Evolutionary conservation across 768 basidiomycete species (phyloP), one percentile per base, ranked within the genome.

Genomic region (Russula vinacea): DNA sequence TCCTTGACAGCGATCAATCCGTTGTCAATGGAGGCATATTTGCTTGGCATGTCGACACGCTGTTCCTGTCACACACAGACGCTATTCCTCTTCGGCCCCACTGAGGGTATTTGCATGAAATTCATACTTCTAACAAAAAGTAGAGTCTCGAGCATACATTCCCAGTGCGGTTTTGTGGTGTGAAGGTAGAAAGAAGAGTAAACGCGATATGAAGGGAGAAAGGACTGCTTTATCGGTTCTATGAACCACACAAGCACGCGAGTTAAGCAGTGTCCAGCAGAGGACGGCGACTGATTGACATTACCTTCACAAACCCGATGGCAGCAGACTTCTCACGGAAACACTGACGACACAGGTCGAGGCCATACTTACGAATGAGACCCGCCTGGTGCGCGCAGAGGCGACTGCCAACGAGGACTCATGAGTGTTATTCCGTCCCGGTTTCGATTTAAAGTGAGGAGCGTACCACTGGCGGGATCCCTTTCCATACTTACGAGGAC

Each of bases 331-430:
- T 94, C 82, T 97, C 94, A 71, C 94, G 90, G 90, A 96, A 97
- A 80, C 94, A 97, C 78, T 97, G 94, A 78, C 94, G 91, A 80
- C 94, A 97, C 71, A 97, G 89, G 80, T 96, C 93, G 70, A 96
- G 86, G 62, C 94, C 94, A 78, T 96, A 94, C 79, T 95, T 92
- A 79, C 94, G 90, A 77, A 97, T 94, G 77, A 97, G 86, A 88
- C 94, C 94, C 72, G 93, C 94, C 78, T 95, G 93, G 78, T 97
- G 94, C 42, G 94, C 91, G 73, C 94, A 97, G 73, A 93, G 90
- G 74, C 94, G 94, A 83, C 94, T 94, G 70, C 56, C 47, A 62
- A 33, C 6, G 42, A 2, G 7, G 39, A 22, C 0, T 2, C 50
- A 6, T 67, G 50, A 61, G 60, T 60, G 47, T 66, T 58, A 29